phyloP scores from a whole-genome alignment of 331 rosid genomes.

The Rosa hybrid region DNA sequence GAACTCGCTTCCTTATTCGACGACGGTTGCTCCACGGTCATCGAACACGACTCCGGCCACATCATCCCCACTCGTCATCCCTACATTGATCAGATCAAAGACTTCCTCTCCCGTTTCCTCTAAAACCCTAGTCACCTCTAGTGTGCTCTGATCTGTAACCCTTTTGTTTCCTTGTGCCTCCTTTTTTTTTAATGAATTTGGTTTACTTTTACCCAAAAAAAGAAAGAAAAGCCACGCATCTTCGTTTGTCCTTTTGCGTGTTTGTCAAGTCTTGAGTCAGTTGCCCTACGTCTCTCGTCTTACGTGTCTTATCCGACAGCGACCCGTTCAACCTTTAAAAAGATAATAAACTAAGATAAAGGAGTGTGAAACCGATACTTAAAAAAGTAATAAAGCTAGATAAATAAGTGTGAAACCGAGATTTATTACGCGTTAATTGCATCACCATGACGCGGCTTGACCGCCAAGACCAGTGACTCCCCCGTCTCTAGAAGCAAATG shows the following conservation, averaged over 20 bases:
- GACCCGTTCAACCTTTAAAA: not conserved
- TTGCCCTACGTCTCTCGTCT: too few relatives aligned
- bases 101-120: slow-evolving; percentile 61
- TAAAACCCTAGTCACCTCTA: slow-evolving; percentile 3
- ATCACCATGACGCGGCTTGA: slow-evolving; percentile 39
- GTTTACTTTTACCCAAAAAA: not conserved
- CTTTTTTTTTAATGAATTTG: not conserved
- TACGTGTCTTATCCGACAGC: not conserved
- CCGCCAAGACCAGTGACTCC: slow-evolving; percentile 20
- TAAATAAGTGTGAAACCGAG: slow-evolving; percentile 34
- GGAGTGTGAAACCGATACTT: slow-evolving; percentile 19
- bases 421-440: slow-evolving; percentile 34
- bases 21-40: slow-evolving; percentile 45
- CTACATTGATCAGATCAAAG: slow-evolving; percentile 65
- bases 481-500: slow-evolving; percentile 4
- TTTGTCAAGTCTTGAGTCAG: slow-evolving; percentile 18
- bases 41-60: slow-evolving; percentile 84
- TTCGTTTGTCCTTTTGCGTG: not conserved
- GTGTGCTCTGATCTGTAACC: not conserved
- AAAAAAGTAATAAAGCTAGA: not conserved
- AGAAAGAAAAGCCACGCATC: not conserved
- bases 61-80: slow-evolving; percentile 82
- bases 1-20: slow-evolving; percentile 77
- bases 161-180: not conserved
- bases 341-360: not conserved